A percentile compares a stretch with the other conserved stretches of the same genome.
phyloP scores from a whole-genome alignment of 768 basidiomycete genomes.

The Astraeus odoratus region DNA sequence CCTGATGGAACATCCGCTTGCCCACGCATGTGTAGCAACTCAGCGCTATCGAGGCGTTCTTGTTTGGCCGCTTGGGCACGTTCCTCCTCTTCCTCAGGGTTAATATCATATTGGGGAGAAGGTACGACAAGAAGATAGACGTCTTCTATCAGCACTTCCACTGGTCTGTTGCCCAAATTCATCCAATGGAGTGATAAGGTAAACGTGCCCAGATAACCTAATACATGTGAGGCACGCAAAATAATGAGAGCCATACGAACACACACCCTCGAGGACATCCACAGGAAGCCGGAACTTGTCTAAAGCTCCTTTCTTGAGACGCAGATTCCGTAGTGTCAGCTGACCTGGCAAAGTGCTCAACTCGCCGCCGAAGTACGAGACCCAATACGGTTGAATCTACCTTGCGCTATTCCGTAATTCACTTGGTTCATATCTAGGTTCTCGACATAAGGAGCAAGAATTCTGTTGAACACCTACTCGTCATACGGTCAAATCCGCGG shows the following conservation, averaged over 20 bases:
- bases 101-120: constrained; percentile 55
- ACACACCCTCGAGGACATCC: constrained; percentile 83
- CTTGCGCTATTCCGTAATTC: constrained; percentile 88
- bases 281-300: constrained; percentile 95
- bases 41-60: constrained; percentile 85
- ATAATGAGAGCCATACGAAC: neutral
- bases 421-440: constrained; percentile 94
- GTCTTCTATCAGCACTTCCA: constrained; percentile 87
- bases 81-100: constrained; percentile 80
- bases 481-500: neutral
- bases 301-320: constrained; percentile 86
- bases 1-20: constrained; percentile 47
- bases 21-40: constrained; percentile 65
- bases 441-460: constrained; percentile 92
- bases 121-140: constrained; percentile 92
- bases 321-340: constrained; percentile 70
- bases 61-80: constrained; percentile 80
- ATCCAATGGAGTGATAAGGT: constrained; percentile 85
- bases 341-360: constrained; percentile 43
- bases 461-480: constrained; percentile 73
- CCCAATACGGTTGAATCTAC: constrained; percentile 29
- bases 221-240: neutral
- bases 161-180: constrained; percentile 83
- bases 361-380: neutral
- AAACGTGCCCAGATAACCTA: constrained; percentile 82